These are phyloP conservation scores for Mycosarcoma mackinlayi DNA, from an alignment of 1,284 basidiomycete species.

Conservation along the genomic window DNA sequence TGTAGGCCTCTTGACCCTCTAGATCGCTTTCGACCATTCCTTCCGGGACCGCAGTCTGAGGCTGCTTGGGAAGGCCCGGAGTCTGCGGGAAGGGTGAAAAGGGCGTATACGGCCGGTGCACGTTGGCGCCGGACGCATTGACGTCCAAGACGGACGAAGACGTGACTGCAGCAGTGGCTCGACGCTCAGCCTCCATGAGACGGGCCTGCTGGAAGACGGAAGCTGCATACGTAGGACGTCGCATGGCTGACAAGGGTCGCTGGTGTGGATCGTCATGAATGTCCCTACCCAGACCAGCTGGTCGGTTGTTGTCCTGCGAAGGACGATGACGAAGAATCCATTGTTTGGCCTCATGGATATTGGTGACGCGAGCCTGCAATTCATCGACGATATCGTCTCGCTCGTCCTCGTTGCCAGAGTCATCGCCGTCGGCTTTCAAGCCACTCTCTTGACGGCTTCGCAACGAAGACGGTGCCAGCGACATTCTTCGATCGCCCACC, in stretches of 20 bases:
- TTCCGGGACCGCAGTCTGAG: slow-evolving; percentile 11
- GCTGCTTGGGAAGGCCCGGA: slow-evolving; percentile 24
- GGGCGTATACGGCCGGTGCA: not conserved
- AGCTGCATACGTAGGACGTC: slow-evolving; percentile 37
- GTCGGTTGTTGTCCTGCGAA: not conserved
- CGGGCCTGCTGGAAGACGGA: slow-evolving; percentile 41
- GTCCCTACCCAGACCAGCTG: slow-evolving; percentile 4
- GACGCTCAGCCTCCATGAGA: slow-evolving; percentile 32
- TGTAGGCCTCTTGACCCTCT: not conserved
- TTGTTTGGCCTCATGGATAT: slow-evolving; percentile 24
- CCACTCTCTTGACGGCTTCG: not conserved
- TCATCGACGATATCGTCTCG: slow-evolving; percentile 20
- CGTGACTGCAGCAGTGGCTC: slow-evolving; percentile 3
- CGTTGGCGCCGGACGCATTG: slow-evolving; percentile 1
- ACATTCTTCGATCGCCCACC: slow-evolving; percentile 1
- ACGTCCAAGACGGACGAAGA: slow-evolving; percentile 7
- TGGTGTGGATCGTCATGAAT: slow-evolving; percentile 15
- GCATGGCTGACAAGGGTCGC: slow-evolving; percentile 17
- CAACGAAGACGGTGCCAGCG: slow-evolving; percentile 11
- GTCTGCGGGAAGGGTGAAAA: slow-evolving; percentile 19
- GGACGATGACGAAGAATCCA: slow-evolving; percentile 17
- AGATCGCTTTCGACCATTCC: slow-evolving; percentile 4
- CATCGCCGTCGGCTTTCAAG: slow-evolving; percentile 13
- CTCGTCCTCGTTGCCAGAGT: slow-evolving; percentile 10
- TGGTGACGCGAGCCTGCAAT: slow-evolving; percentile 15